Conservation (phyloP, 1,284 basidiomycete species). For the Porodaedalea pini region DNA sequence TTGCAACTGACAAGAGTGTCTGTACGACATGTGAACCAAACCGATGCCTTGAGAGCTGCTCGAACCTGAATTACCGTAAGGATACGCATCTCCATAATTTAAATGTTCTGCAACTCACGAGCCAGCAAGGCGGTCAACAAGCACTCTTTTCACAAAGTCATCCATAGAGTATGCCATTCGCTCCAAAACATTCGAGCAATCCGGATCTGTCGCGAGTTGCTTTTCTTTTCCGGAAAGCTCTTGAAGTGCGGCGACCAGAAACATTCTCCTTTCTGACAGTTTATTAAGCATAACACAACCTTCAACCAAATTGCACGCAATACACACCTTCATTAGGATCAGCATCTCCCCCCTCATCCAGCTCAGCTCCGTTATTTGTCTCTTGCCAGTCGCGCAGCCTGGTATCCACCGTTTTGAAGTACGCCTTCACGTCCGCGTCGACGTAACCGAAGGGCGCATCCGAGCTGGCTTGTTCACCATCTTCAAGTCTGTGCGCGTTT, state of each 20-base stretch:
- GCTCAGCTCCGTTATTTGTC: constrained; percentile 31
- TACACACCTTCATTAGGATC: constrained; percentile 75
- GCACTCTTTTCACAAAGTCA: constrained; percentile 86
- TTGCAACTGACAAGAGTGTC: constrained; percentile 73
- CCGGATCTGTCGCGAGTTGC: constrained; percentile 86
- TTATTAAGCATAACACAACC: background rate
- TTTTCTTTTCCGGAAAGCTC: constrained; percentile 87
- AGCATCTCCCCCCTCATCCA: constrained; percentile 44
- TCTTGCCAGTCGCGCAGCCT: constrained; percentile 86
- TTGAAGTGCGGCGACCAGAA: constrained; percentile 78
- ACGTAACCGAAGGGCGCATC: constrained; percentile 86
- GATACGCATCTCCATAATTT: constrained; percentile 5
- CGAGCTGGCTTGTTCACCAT: constrained; percentile 36
- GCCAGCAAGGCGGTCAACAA: constrained; percentile 80
- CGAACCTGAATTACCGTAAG: constrained; percentile 46
- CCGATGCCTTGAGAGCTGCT: constrained; percentile 68
- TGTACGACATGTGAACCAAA: constrained; percentile 93
- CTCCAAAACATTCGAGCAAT: constrained; percentile 85
- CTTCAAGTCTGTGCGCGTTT: constrained; percentile 23
- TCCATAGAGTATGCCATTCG: constrained; percentile 89
- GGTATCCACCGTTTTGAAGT: constrained; percentile 83
- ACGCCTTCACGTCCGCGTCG: constrained; percentile 86
- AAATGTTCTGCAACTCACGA: constrained; percentile 57
- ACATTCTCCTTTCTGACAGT: constrained; percentile 68
- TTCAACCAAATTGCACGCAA: background rate